Base-by-base conservation (phyloP, 2,329 filamentous ascomycete genomes). In the Amylocarpus encephaloides region DNA sequence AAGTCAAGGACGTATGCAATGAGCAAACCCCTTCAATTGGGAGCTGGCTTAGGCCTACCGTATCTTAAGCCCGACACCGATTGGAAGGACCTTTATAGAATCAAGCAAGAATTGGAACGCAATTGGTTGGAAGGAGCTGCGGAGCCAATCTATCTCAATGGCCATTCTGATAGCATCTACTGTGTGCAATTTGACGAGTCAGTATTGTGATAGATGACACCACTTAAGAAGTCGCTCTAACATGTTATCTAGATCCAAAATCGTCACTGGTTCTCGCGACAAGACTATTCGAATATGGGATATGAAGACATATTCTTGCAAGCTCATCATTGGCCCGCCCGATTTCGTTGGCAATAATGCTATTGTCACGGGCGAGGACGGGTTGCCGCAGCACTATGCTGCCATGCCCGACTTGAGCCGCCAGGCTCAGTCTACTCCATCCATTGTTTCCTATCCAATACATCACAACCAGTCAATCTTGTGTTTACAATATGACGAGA, bases 141-240 rank as follows among this genome's bases (percentile, higher is more conserved):
- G 7, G 84, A 82, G 41, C 85, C 89, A 0, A 82, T 95, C 49
- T 97, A 96, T 67, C 77, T 98, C 18, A 89, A 93, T 62, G 93
- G 93, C 2, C 93, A 98, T 67, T 83, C 84, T 22, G 93, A 98
- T 67, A 96, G 90, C 58, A 94, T 98, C 50, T 98, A 98, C 71
- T 98, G 93, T 68, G 80, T 95, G 50, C 93, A 98, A 66, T 98
- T 97, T 66, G 93, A 98, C 67, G 92, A 97, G 85, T 90, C 78
- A 61, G 84, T 73, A 34, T 5, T 45, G 42, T 19, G 29, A 22
- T 45, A 9, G 16, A 10, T 22, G n/a, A 32, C 11, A 40, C 19
- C 36, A 18, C 10, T 40, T 15, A 15, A n/a, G 22, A 22, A 34
- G 15, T 19, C 34, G 34, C 19, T 55, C 70, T 76, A 66, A 75